phyloP scores from a whole-genome alignment of 1,284 basidiomycete species.

The Austroboletus niveus region DNA sequence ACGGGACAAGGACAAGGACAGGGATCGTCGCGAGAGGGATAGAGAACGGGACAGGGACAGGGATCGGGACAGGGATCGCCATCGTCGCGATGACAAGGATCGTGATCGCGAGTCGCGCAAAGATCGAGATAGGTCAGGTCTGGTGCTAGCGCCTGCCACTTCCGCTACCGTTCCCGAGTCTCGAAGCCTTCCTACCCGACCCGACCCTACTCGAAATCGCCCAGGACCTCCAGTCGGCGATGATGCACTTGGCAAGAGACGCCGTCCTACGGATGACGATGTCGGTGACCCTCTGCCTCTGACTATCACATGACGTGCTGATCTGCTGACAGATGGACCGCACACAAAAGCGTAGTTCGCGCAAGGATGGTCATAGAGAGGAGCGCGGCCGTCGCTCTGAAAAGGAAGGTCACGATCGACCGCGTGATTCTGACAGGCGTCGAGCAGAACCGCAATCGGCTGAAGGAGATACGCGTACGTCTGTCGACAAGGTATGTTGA shows the following conservation, averaged over 20 bases:
- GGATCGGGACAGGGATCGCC: constrained; percentile 35
- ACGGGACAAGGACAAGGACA: constrained; percentile 40
- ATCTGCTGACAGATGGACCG: constrained; percentile 55
- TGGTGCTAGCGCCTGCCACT: constrained; percentile 30
- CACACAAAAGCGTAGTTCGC: constrained; percentile 66
- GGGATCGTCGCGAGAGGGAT: constrained; percentile 41
- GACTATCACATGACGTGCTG: constrained; percentile 10
- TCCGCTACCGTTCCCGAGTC: constrained; percentile 42
- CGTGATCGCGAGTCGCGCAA: constrained; percentile 45
- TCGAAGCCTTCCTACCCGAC: constrained; percentile 52
- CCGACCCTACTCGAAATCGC: constrained; percentile 57
- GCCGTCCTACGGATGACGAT: constrained; percentile 59
- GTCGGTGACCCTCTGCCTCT: constrained; percentile 40
- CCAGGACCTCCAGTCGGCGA: constrained; percentile 42
- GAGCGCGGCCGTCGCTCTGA: constrained; percentile 67
- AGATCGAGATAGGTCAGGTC: constrained; percentile 47
- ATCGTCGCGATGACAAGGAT: constrained; percentile 38
- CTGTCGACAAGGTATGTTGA: constrained; percentile 57
- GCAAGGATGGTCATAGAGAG: constrained; percentile 72
- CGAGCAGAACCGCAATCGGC: constrained; percentile 58
- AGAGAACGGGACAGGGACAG: constrained; percentile 41
- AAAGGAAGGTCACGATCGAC: constrained; percentile 64
- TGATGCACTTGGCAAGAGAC: constrained; percentile 65
- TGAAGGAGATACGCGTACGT: constrained; percentile 44
- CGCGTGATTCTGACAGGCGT: constrained; percentile 65